Evolutionary conservation across 2,329 filamentous ascomycete genomes (phyloP), one percentile per base, ranked within the genome.

Genomic region (Clonostachys rosea): DNA sequence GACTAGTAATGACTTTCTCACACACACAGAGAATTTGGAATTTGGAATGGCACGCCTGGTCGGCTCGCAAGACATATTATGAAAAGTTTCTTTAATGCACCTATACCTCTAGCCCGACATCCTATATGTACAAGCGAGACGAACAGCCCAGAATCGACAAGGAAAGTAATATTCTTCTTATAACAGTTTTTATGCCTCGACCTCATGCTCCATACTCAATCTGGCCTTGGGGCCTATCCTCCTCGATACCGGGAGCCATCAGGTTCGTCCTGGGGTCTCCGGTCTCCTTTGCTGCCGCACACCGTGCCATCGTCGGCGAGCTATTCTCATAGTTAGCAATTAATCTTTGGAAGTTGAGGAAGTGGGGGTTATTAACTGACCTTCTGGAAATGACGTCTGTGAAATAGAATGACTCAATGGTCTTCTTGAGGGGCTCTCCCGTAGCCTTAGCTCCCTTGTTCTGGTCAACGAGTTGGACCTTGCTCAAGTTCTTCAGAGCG

Each of bases 271-370:
- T 77, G 48, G 86, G 81, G 70, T 91, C 88, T 51, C 85, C 84
- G 10, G 83, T 84, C 49, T 86, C 87, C 80, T 96, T 97, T 56
- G 91, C 88, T 46, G 89, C 92, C 44, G 91, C 95, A 78, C 91
- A 96, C 64, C 94, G 88, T 50, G 94, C 94, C 94, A 99, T 99
- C 49, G 94, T 99, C 45, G 94, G 91, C 52, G 91, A 96, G 75
- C 91, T 95, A 49, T 67, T 54, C 67, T 54, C 48, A 51, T 39
- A 16, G 45, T 48, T 54, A 11, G 55, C 51, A 48, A 52, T 12
- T 6, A 43, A 35, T 45, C 9, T 16, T 36, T 16, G 34, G 9
- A 52, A 39, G 40, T 14, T 40, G n/a, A 41, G 62, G 52, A 56
- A 48, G 49, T 53, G 16, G 41, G 35, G 49, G 46, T 14, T 42